Percentiles rank a stretch among this genome's conserved stretches.
Evolutionary conservation across 805 yeast species (phyloP).

Genomic region (Hanseniaspora valbyensis): DNA sequence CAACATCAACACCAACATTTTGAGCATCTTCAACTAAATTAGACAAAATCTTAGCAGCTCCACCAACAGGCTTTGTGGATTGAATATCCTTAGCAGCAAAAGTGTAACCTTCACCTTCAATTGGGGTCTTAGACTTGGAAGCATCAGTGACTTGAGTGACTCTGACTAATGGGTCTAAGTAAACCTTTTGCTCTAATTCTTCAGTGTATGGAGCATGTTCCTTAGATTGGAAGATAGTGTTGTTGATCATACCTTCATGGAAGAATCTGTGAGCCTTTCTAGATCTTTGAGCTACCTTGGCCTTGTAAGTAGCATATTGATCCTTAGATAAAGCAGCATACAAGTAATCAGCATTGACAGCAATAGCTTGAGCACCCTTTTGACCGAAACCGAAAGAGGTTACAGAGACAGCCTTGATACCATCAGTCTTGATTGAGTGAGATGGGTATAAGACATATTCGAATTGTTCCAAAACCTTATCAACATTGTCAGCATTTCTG

Average conservation of each 20-base stretch:
- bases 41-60: conserved; percentile 52
- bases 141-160: conserved; percentile 22
- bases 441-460: conserved; percentile 91
- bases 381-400: conserved; percentile 99
- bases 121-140: conserved; percentile 22
- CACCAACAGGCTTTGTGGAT: conserved; percentile 32
- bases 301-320: conserved; percentile 59
- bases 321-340: conserved; percentile 65
- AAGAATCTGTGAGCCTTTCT: conserved; percentile 84
- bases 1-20: conserved; percentile 92
- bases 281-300: conserved; percentile 68
- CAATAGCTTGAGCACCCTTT: conserved; percentile 95
- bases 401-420: conserved; percentile 91
- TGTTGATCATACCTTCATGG: conserved; percentile 88
- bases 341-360: conserved; percentile 86
- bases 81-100: conserved; percentile 46
- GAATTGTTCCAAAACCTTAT: conserved; percentile 65
- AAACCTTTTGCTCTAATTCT: conserved; percentile 78
- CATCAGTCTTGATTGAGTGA: conserved; percentile 85
- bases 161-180: conserved; percentile 86
- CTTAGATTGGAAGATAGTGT: conserved; percentile 86
- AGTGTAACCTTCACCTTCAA: conserved; percentile 34
- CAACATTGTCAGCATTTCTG: conserved; percentile 96
- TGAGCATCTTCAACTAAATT: conserved; percentile 43
- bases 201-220: conserved; percentile 85